Conservation (phyloP, 2,329 filamentous ascomycete genomes). For the Diplocarpon mali region DNA sequence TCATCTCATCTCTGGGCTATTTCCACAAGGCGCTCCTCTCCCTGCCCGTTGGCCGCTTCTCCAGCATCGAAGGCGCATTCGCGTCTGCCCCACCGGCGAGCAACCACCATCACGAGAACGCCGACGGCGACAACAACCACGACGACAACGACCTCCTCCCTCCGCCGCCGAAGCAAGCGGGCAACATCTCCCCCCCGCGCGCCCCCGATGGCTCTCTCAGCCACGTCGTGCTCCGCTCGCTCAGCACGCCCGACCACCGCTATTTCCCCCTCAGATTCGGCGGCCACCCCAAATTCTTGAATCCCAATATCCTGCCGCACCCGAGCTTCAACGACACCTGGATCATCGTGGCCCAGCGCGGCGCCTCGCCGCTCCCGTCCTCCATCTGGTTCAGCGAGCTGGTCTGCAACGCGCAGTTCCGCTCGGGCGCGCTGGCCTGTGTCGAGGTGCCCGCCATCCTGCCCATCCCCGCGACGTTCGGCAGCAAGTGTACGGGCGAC, state of each 20-base stretch:
- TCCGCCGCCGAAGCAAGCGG: no score
- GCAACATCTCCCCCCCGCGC: background rate
- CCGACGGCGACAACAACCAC: no score
- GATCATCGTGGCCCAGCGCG: conserved; percentile 40
- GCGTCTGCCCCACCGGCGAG: no score
- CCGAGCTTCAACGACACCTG: conserved; percentile 36
- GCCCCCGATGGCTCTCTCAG: background rate
- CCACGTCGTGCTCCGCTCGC: conserved; percentile 26
- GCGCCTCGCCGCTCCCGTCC: conserved; percentile 14
- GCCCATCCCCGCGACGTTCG: conserved; percentile 36
- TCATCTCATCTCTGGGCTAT: no score
- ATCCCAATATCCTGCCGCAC: conserved; percentile 50
- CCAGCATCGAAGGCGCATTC: no score
- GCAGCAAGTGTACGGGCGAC: conserved; percentile 36
- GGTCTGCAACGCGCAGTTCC: conserved; percentile 39
- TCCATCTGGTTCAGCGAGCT: conserved; percentile 33
- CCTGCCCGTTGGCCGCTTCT: no score
- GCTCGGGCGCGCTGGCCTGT: conserved; percentile 33
- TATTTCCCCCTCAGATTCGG: conserved; percentile 42
- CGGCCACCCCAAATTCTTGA: conserved; percentile 30
- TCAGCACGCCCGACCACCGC: conserved; percentile 33
- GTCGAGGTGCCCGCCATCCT: conserved; percentile 31
- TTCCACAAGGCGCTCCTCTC: no score
- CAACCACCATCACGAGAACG: no score
- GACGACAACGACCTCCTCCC: no score